Evolutionary conservation across 371 early-diverging fungal genomes (phyloP).

Genomic region (Mortierella sp.): DNA sequence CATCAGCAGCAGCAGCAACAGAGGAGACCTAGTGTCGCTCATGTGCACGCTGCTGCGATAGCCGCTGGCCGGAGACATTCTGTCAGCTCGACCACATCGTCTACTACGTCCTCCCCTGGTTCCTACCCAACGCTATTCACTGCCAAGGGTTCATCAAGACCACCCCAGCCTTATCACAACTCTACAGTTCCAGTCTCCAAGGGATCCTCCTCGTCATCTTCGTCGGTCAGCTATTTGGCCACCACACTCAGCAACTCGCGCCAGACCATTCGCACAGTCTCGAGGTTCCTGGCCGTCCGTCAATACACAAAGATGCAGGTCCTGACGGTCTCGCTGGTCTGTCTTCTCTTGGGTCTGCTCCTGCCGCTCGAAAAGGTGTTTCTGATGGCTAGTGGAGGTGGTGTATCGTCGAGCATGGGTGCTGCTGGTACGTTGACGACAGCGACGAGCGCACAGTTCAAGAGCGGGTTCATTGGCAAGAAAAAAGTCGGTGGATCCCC

Average conservation of each 20-base stretch:
- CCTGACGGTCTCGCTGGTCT: conserved; percentile 44
- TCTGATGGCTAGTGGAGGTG: conserved; percentile 13
- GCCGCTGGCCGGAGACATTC: conserved; percentile 39
- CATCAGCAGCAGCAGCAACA: conserved; percentile 13
- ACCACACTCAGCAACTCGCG: conserved; percentile 34
- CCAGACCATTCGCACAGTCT: conserved; percentile 36
- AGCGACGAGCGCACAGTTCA: conserved; percentile 23
- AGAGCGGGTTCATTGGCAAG: conserved; percentile 13
- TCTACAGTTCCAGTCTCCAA: neutral
- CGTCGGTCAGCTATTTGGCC: conserved; percentile 24
- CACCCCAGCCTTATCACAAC: neutral
- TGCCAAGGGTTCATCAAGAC: conserved; percentile 7
- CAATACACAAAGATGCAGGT: conserved; percentile 55
- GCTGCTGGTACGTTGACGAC: neutral
- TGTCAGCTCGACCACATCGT: conserved; percentile 27
- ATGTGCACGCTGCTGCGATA: conserved; percentile 34
- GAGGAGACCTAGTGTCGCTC: conserved; percentile 14
- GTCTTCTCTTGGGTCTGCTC: conserved; percentile 41
- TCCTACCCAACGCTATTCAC: conserved; percentile 42
- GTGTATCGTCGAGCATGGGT: neutral
- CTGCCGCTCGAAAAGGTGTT: conserved; percentile 47
- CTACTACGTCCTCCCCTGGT: conserved; percentile 32
- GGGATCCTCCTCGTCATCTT: neutral
- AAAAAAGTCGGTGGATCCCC: conserved; percentile 17
- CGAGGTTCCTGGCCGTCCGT: conserved; percentile 42